Percentiles rank a stretch among this genome's conserved stretches.
phyloP scores from a whole-genome alignment of 352 stramenopile genomes.

The Phytophthora hibernalis region DNA sequence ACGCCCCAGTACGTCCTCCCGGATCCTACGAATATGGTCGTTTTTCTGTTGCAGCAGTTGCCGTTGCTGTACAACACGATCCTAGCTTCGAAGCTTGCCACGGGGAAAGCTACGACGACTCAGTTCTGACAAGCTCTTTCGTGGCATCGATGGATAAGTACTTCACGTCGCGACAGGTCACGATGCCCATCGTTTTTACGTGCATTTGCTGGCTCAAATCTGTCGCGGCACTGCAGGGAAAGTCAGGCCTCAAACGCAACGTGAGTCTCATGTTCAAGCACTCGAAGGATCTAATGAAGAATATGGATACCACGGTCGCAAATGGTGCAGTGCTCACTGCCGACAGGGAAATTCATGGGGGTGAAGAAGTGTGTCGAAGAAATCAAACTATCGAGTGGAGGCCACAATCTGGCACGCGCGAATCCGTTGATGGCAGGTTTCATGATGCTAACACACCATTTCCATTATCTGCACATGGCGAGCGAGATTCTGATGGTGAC shows the following conservation, averaged over 20 bases:
- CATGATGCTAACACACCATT: conserved; percentile 37
- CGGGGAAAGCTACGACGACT: not conserved
- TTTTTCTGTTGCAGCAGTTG: conserved; percentile 37
- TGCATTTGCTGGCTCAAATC: conserved; percentile 45
- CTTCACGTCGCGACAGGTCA: conserved; percentile 33
- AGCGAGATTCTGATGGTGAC: conserved; percentile 32
- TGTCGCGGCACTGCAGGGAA: conserved; percentile 38
- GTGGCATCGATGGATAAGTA: conserved; percentile 31
- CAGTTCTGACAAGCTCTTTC: conserved; percentile 15
- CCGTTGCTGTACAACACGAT: conserved; percentile 35
- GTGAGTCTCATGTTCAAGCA: conserved; percentile 40
- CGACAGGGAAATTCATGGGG: conserved; percentile 16
- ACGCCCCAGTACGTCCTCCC: conserved; percentile 31
- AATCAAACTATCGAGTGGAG: conserved; percentile 9
- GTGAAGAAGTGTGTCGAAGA: conserved; percentile 13
- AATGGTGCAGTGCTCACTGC: conserved; percentile 29
- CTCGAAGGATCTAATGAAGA: conserved; percentile 22
- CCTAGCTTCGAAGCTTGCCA: conserved; percentile 16
- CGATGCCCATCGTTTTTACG: conserved; percentile 36
- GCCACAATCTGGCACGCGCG: conserved; percentile 14
- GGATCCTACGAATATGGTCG: conserved; percentile 20
- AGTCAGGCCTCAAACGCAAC: conserved; percentile 20
- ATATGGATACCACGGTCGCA: conserved; percentile 18
- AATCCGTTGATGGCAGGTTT: conserved; percentile 43
- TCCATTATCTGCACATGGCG: conserved; percentile 30